Evolutionary conservation across 148 eudicot genomes (phyloP), one percentile per base, ranked within the genome.

Genomic region (Fagopyrum tataricum): DNA sequence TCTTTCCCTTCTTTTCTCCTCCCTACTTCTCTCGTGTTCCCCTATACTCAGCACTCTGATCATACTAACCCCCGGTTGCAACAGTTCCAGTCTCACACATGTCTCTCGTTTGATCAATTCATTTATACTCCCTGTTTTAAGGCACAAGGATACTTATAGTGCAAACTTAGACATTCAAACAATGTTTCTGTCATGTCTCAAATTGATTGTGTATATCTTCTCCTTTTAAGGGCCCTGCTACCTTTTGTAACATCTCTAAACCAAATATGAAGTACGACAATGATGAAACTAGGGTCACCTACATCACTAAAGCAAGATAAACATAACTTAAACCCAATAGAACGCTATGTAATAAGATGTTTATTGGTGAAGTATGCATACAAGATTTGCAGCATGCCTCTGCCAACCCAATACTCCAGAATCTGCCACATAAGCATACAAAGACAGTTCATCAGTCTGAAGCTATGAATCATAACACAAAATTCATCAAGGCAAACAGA

Each of bases 321-420:
- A 24, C 42, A 13, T 41, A 12, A 62, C 24, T 26, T 13, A 62
- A 62, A 62, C 41, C 41, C 26, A 2, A 24, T 20, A 20, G 26
- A 55, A 62, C 17, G 6, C 5, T 26, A 26, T 24, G 12, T 64
- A 39, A 6, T 37, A 15, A 39, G 41, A 64, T 37, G 69, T 64
- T 64, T 64, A 37, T 12, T 26, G 67, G 40, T 24, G 3, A 61
- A 61, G 69, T 21, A 37, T 64, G 82, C 98, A n/a, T 95, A 95
- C 98, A 95, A 95, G 78, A 95, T 95, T 73, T 91, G 98, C 68
- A 95, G 91, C 98, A 95, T 95, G 75, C 96, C 97, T 87, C 98
- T 89, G 75, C 93, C 96, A 46, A 80, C 90, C 96, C 97, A 95
- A 73, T 87, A 95, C 78, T 95, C 96, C 85, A 95, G 77, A 39